A percentile compares a stretch with the other conserved stretches of the same genome.
Conservation (phyloP, 805 yeast genomes). For the Lachancea nothofagi region DNA sequence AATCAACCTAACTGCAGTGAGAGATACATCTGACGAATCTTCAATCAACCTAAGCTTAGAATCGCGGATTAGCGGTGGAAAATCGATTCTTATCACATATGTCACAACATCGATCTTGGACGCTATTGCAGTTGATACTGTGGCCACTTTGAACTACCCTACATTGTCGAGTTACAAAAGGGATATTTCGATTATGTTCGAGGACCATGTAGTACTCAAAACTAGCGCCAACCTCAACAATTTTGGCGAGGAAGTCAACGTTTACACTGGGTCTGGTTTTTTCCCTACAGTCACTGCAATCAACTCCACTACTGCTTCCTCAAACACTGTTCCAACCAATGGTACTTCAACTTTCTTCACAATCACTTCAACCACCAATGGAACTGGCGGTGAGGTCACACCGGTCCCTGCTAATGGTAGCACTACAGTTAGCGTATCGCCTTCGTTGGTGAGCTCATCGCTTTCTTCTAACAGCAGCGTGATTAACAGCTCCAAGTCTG, state of each 20-base stretch:
- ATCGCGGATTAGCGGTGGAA: constrained; percentile 28
- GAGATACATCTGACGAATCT: constrained; percentile 23
- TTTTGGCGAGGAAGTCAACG: constrained; percentile 6
- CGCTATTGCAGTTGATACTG: constrained; percentile 14
- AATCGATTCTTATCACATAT: constrained; percentile 24
- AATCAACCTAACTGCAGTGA: constrained; percentile 23
- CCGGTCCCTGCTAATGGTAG: neutral
- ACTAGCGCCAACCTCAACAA: constrained; percentile 10
- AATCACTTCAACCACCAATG: neutral
- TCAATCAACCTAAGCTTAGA: constrained; percentile 17
- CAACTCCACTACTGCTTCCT: neutral
- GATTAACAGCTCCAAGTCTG: no score
- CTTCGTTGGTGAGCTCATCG: neutral
- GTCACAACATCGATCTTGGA: constrained; percentile 15
- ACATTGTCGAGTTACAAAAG: constrained; percentile 10
- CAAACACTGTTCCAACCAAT: neutral
- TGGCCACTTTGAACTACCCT: constrained; percentile 15
- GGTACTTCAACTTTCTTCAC: neutral
- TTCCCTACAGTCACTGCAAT: neutral
- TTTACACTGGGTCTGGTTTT: constrained; percentile 3
- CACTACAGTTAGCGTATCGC: neutral
- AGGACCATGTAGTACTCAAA: constrained; percentile 9
- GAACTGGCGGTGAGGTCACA: neutral
- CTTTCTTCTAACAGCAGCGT: neutral
- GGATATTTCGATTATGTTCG: constrained; percentile 15